Percentiles rank a stretch among this genome's conserved stretches.
Conservation (phyloP, 148 eudicot genomes). For the Nepenthes mirabilis region DNA sequence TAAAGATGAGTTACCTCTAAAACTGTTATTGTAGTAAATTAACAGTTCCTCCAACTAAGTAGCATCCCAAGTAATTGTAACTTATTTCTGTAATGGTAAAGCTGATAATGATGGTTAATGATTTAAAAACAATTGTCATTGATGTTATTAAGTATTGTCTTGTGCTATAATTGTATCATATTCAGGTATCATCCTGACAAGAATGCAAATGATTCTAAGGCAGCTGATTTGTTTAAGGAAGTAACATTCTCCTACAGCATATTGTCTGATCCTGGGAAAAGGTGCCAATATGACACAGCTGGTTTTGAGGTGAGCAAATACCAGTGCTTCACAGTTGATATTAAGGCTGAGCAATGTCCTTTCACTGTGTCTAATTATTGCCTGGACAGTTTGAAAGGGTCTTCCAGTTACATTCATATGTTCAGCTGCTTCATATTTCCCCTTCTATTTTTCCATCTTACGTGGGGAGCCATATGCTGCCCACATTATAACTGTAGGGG, state of each 20-base stretch:
- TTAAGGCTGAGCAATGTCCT: not conserved
- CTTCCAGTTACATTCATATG: not conserved
- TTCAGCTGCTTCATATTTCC: not conserved
- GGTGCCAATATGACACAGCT: slow-evolving; percentile 80
- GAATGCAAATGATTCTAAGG: slow-evolving; percentile 88
- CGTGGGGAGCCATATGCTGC: too few species aligned
- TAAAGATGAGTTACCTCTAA: too few species aligned
- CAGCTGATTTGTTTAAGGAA: slow-evolving; percentile 90
- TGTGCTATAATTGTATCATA: slow-evolving; percentile 5
- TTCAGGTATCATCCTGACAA: slow-evolving; percentile 95
- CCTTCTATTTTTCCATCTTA: not conserved
- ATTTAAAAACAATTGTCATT: not conserved
- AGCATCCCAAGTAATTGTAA: too few species aligned
- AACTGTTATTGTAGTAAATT: too few species aligned
- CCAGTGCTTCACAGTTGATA: slow-evolving; percentile 1
- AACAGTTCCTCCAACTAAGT: too few species aligned
- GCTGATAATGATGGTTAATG: too few species aligned
- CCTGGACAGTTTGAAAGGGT: too few species aligned
- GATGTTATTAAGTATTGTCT: not conserved
- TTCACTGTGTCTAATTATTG: too few species aligned
- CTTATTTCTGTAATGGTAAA: too few species aligned
- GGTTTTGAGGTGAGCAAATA: slow-evolving; percentile 70
- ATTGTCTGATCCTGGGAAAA: slow-evolving; percentile 87
- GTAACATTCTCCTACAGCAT: slow-evolving; percentile 84
- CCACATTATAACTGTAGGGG: too few species aligned